Conservation (phyloP, 352 stramenopile genomes). For the Globisporangium orthogonon region DNA sequence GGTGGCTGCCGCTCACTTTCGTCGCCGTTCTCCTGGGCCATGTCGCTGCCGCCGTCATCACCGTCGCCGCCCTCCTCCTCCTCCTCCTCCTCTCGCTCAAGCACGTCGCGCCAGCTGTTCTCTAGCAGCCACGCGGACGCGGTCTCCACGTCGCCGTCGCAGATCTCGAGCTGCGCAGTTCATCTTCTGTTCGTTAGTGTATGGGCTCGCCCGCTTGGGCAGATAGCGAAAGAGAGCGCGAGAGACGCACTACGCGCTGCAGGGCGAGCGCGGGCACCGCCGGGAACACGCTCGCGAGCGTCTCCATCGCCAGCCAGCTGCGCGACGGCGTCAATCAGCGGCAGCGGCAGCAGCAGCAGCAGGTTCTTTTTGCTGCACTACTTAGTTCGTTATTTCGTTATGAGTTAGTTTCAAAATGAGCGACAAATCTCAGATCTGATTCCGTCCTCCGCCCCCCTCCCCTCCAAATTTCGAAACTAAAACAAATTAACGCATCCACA, state of each 20-base stretch:
- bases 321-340: background rate
- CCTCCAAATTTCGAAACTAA: too few relatives aligned
- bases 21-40: background rate
- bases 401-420: too few relatives aligned
- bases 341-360: background rate
- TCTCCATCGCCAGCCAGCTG: slow-evolving; percentile 2
- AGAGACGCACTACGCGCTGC: slow-evolving; percentile 29
- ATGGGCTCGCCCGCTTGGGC: background rate
- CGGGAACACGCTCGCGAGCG: slow-evolving; percentile 26
- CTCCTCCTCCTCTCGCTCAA: slow-evolving; percentile 11
- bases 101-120: slow-evolving; percentile 51
- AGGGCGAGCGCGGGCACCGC: slow-evolving; percentile 26
- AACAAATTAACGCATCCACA: too few relatives aligned
- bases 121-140: slow-evolving; percentile 54
- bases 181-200: background rate
- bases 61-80: background rate
- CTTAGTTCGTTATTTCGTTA: too few relatives aligned
- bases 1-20: slow-evolving; percentile 1
- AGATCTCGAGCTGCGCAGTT: slow-evolving; percentile 37
- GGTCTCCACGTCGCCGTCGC: slow-evolving; percentile 38
- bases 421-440: too few relatives aligned
- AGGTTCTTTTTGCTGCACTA: background rate
- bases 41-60: background rate
- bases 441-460: too few relatives aligned
- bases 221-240: background rate